These are phyloP conservation scores for Fusarium heterosporum DNA, from an alignment of 2,329 filamentous ascomycete genomes.

Conservation along the genomic window DNA sequence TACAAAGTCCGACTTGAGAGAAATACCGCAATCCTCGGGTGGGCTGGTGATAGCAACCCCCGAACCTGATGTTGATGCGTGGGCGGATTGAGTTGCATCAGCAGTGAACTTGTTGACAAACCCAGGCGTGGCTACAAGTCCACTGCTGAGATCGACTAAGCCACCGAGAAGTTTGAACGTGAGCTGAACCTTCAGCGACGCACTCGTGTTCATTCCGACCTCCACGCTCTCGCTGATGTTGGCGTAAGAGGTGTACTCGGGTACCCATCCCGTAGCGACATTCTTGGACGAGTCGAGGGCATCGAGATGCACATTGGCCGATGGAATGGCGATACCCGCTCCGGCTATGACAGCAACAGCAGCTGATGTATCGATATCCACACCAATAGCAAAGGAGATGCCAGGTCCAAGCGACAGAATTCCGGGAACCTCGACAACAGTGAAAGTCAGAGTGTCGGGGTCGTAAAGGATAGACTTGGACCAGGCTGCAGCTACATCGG, in stretches of 20 bases:
- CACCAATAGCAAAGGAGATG: conserved; percentile 8
- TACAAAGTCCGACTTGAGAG: conserved; percentile 17
- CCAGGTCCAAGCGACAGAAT: conserved; percentile 14
- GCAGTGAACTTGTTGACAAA: conserved; percentile 22
- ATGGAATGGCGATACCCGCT: conserved; percentile 9
- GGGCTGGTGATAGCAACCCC: neutral
- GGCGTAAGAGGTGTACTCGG: conserved; percentile 16
- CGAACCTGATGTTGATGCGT: neutral
- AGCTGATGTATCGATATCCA: conserved; percentile 9
- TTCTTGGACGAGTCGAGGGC: conserved; percentile 7
- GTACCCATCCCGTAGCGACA: conserved; percentile 14
- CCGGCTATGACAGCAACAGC: conserved; percentile 8
- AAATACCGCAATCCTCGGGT: conserved; percentile 9
- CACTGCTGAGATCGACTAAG: conserved; percentile 21
- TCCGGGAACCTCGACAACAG: conserved; percentile 5
- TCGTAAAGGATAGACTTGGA: conserved; percentile 14
- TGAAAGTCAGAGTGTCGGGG: conserved; percentile 12
- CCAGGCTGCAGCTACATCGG: conserved; percentile 18
- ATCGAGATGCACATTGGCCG: conserved; percentile 17
- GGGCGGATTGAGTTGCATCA: neutral
- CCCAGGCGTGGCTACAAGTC: conserved; percentile 7
- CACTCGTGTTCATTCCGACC: conserved; percentile 11
- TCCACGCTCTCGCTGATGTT: conserved; percentile 19
- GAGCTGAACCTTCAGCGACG: conserved; percentile 10
- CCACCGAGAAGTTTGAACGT: conserved; percentile 13